Conservation (phyloP, 306 rosid species). For the Vicia faba region DNA sequence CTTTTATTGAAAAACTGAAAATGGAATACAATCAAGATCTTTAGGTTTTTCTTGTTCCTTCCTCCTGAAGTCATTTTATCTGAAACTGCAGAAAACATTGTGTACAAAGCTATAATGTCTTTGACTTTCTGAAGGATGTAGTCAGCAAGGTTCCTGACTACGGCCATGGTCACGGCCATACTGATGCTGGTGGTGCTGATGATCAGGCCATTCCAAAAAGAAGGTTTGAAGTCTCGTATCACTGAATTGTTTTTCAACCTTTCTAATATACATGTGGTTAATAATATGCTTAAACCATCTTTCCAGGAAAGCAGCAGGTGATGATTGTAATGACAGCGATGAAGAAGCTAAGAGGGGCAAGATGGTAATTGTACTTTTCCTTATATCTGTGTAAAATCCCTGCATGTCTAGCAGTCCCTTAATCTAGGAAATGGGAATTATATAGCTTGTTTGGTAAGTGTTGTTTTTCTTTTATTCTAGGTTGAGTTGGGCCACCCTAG, state of each 20-base stretch:
- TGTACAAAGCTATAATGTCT: conserved; percentile 75
- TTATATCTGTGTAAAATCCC: conserved; percentile 7
- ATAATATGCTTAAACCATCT: conserved; percentile 16
- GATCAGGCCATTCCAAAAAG: conserved; percentile 67
- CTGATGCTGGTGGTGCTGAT: conserved; percentile 77
- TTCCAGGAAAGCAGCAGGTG: conserved; percentile 75
- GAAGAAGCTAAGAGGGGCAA: conserved; percentile 86
- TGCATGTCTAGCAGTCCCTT: not conserved
- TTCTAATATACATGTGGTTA: conserved; percentile 12
- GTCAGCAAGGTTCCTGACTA: conserved; percentile 87
- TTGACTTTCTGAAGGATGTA: conserved; percentile 81
- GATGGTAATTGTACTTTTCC: conserved; percentile 64
- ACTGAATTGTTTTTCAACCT: not conserved
- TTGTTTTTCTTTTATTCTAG: conserved; percentile 45
- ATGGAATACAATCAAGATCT: conserved; percentile 5
- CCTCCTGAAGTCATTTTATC: not conserved
- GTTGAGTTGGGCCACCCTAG: conserved; percentile 69
- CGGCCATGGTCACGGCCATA: conserved; percentile 76
- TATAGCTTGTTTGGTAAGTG: not conserved
- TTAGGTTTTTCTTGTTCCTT: conserved; percentile 14
- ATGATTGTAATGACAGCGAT: conserved; percentile 77
- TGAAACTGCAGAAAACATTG: conserved; percentile 81
- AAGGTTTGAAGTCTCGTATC: conserved; percentile 55
- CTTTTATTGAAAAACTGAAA: not conserved
- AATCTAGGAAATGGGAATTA: not conserved